phyloP scores from a whole-genome alignment of 352 stramenopile species.

The Globisporangium carolinianum region DNA sequence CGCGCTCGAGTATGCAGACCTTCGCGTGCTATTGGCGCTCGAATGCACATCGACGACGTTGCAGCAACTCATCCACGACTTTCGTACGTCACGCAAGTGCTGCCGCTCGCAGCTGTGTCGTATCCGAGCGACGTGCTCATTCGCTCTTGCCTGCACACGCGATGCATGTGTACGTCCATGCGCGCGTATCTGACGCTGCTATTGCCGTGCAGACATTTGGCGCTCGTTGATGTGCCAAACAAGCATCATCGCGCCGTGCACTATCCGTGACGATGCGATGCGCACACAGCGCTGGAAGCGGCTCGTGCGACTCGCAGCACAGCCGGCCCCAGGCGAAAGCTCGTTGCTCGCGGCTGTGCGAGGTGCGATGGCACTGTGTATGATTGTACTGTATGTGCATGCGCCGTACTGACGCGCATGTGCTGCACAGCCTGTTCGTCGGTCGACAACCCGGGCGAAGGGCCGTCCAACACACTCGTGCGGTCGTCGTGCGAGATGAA shows the following conservation, averaged over 20 bases:
- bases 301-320: slow-evolving; percentile 16
- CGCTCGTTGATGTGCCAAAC: slow-evolving; percentile 12
- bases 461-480: slow-evolving; percentile 38
- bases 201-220: slow-evolving; percentile 25
- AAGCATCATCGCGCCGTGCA: slow-evolving; percentile 7
- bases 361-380: slow-evolving; percentile 12
- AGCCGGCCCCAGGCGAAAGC: slow-evolving; percentile 14
- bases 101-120: not conserved
- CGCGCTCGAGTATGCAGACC: slow-evolving; percentile 33
- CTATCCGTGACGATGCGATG: not conserved
- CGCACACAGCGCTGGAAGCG: slow-evolving; percentile 26
- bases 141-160: slow-evolving; percentile 14
- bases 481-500: slow-evolving; percentile 31
- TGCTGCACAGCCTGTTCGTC: slow-evolving; percentile 30
- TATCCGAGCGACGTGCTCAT: slow-evolving; percentile 3
- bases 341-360: slow-evolving; percentile 31
- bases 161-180: not conserved
- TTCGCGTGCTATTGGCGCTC: slow-evolving; percentile 24
- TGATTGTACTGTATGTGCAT: not conserved
- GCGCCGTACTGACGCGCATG: not conserved
- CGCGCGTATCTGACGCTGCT: too few species aligned
- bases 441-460: slow-evolving; percentile 42
- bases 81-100: slow-evolving; percentile 4
- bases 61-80: slow-evolving; percentile 5
- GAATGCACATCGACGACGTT: slow-evolving; percentile 14